A percentile compares a stretch with the other conserved stretches of the same genome.
These are phyloP conservation scores for Ophiocordyceps camponoti-floridani DNA, from an alignment of 2,329 filamentous ascomycete species.

Conservation along the genomic window DNA sequence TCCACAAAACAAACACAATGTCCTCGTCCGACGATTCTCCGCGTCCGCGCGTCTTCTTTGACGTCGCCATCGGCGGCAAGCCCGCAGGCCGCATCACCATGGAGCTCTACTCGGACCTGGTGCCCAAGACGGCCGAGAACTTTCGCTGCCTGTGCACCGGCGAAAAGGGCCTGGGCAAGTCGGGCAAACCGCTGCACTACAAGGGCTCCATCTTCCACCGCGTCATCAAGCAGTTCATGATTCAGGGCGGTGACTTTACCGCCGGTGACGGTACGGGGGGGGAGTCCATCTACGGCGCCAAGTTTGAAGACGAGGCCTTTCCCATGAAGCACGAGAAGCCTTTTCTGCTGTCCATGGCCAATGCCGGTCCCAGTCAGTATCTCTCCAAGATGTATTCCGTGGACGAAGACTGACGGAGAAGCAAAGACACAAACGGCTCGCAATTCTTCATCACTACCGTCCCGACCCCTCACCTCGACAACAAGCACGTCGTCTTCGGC, in stretches of 20 bases:
- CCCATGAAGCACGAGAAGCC: slow-evolving; percentile 79
- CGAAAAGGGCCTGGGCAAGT: slow-evolving; percentile 71
- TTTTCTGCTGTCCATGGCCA: slow-evolving; percentile 94
- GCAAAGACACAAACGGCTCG: slow-evolving; percentile 71
- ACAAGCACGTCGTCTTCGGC: slow-evolving; percentile 95
- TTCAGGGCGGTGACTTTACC: slow-evolving; percentile 95
- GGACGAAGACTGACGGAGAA: neutral
- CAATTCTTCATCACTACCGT: slow-evolving; percentile 98
- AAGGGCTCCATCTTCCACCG: slow-evolving; percentile 89
- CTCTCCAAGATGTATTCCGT: neutral
- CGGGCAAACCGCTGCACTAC: slow-evolving; percentile 77
- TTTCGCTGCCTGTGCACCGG: slow-evolving; percentile 89
- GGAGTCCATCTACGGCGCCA: slow-evolving; percentile 93
- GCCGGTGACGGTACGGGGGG: slow-evolving; percentile 86
- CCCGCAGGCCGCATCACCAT: slow-evolving; percentile 66
- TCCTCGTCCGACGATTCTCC: slow-evolving; percentile 14
- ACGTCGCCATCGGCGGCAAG: slow-evolving; percentile 65
- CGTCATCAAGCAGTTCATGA: slow-evolving; percentile 98
- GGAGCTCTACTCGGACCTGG: slow-evolving; percentile 60
- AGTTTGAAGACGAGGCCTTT: slow-evolving; percentile 97
- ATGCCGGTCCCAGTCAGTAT: slow-evolving; percentile 67
- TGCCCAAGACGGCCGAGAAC: slow-evolving; percentile 92
- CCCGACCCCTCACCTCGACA: slow-evolving; percentile 82
- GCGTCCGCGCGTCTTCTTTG: slow-evolving; percentile 80
- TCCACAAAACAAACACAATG: slow-evolving; percentile 12